phyloP scores from a whole-genome alignment of 2,329 filamentous ascomycete genomes.

The Aspergillus pseudoterreus region DNA sequence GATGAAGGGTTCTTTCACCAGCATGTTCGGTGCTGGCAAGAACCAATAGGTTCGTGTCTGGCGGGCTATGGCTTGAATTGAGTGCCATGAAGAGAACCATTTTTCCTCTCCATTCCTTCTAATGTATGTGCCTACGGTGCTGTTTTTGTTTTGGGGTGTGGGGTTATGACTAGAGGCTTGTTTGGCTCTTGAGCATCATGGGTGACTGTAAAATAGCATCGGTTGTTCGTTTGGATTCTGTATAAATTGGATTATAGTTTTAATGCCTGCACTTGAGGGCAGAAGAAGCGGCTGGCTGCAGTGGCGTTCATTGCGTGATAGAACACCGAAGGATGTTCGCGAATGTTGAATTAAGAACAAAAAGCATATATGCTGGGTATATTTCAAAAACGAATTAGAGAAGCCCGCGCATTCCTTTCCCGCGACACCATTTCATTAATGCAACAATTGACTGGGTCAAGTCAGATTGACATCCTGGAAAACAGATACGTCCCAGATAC shows the following conservation, averaged over 20 bases:
- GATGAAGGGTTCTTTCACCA: constrained; percentile 76
- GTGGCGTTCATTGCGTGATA: no score
- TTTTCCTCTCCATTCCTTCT: constrained; percentile 13
- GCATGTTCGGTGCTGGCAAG: constrained; percentile 47
- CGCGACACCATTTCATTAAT: neutral
- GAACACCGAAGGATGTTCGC: neutral
- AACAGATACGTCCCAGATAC: constrained; percentile 44
- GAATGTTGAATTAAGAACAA: constrained; percentile 1
- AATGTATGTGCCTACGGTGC: constrained; percentile 14
- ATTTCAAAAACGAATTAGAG: neutral
- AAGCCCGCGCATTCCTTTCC: neutral
- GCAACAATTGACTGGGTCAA: neutral
- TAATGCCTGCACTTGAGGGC: constrained; percentile 8
- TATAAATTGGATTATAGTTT: constrained; percentile 20
- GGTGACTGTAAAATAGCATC: constrained; percentile 36
- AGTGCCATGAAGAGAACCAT: neutral
- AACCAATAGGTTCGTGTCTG: constrained; percentile 18
- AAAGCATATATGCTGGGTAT: constrained; percentile 4
- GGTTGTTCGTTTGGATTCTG: constrained; percentile 21
- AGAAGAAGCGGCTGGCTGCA: neutral
- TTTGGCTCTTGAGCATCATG: constrained; percentile 24
- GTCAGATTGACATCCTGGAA: constrained; percentile 38
- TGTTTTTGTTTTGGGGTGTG: constrained; percentile 15
- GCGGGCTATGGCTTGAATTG: neutral
- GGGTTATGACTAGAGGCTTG: constrained; percentile 26